phyloP scores from a whole-genome alignment of 345 rosid species.

The Punica granatum region DNA sequence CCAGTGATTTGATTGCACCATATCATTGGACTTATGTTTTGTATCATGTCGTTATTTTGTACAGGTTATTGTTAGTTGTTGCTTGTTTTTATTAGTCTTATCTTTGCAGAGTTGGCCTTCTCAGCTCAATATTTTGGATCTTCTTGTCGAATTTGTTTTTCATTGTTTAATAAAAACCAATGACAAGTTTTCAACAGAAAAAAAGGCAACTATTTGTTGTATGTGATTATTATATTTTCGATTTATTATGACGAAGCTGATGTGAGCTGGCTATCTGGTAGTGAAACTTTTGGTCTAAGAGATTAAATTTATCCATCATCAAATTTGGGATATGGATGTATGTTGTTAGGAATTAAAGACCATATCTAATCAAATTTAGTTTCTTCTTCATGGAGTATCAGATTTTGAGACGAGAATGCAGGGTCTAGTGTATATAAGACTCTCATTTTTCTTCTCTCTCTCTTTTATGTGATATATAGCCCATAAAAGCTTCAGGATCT shows the following conservation, averaged over 20 bases:
- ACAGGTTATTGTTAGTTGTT: not conserved
- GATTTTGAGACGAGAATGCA: not conserved
- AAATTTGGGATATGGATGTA: not conserved
- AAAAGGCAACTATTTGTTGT: not conserved
- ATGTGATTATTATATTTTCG: not conserved
- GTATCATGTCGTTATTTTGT: not conserved
- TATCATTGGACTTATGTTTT: not conserved
- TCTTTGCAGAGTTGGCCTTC: not conserved
- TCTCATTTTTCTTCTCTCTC: no score
- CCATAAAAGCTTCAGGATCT: no score
- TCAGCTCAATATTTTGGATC: not conserved
- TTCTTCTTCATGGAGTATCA: not conserved
- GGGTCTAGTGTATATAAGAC: not conserved
- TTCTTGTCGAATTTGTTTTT: not conserved
- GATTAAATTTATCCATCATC: not conserved
- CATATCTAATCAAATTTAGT: not conserved
- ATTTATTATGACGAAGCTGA: not conserved
- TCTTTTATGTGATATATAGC: no score
- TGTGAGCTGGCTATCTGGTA: not conserved
- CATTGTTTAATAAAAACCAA: not conserved
- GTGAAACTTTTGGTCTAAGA: not conserved
- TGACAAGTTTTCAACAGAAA: not conserved
- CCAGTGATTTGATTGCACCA: not conserved
- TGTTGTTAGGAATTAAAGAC: not conserved
- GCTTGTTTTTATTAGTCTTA: not conserved